Base-by-base conservation (phyloP, 139 green algal species). In the Spirogloea muscicola region DNA sequence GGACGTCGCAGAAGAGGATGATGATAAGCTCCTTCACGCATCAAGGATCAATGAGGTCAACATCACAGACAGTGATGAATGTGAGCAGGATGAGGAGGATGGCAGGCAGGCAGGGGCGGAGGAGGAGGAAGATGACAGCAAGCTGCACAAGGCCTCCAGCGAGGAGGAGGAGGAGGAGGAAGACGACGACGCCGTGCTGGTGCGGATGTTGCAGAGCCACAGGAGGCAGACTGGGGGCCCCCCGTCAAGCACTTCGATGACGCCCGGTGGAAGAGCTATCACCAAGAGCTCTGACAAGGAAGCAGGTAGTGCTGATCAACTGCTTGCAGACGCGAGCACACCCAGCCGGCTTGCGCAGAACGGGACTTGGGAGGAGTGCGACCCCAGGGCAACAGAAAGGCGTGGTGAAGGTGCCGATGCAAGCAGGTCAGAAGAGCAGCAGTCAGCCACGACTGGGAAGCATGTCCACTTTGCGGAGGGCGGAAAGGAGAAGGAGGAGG, bases 161-260 rank as follows among this genome's bases (percentile, higher is more conserved):
- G 68, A 77, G 31, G 68, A 77, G 37, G 64, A 74, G n/a, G 25
- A 77, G 33, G 69, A 77, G 16, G 69, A 77, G 3, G 70, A 88
- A 38, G 86, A 85, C 31, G 88, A 91, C 10, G 86, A 88, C 1
- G 86, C 76, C 7, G 84, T 89, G 84, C 74, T 91, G 9, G 83
- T 75, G 2, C 37, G 84, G 0, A 80, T 92, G 61, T 37, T 89
- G 1, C 5, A 29, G 16, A 27, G 21, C 49, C 52, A 67, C 5
- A 6, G 31, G 52, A 37, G 69, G n/a, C 48, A 39, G 48, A 58
- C 31, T 59, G 6, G 48, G 25, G 16, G 25, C 10, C 10, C 10
- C 25, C 25, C 25, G 48, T 10, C 3, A 69, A 73, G 21, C 46
- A 55, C 46, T 55, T 21, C 46, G 21, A 21, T 55, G 21, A 31